Conservation (phyloP, 2,329 filamentous ascomycete genomes). For the Diaporthe citri region DNA sequence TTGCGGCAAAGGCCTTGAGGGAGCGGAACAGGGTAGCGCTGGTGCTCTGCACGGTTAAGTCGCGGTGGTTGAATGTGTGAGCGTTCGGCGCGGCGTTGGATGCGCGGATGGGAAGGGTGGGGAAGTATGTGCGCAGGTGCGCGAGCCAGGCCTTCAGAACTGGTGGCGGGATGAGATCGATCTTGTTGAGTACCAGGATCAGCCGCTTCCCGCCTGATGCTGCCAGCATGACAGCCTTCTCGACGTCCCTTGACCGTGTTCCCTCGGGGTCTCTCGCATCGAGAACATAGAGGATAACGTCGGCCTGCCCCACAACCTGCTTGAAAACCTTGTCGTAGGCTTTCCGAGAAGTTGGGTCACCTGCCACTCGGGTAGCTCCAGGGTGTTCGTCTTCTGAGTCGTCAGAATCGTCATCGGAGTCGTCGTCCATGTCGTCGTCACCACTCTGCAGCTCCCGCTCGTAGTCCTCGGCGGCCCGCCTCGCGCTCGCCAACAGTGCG, state of each 20-base stretch:
- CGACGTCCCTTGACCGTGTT: slow-evolving; percentile 89
- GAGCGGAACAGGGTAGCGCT: slow-evolving; percentile 88
- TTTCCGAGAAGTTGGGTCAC: slow-evolving; percentile 77
- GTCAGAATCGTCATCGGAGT: slow-evolving; percentile 51
- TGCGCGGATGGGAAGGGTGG: slow-evolving; percentile 88
- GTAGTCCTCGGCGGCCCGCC: slow-evolving; percentile 81
- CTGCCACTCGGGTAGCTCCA: slow-evolving; percentile 62
- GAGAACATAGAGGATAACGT: slow-evolving; percentile 92
- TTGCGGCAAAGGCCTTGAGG: slow-evolving; percentile 88
- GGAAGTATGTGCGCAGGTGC: slow-evolving; percentile 89
- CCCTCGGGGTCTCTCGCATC: slow-evolving; percentile 93
- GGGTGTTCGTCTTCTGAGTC: slow-evolving; percentile 68
- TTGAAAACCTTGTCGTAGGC: slow-evolving; percentile 98
- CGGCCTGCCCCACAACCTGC: slow-evolving; percentile 87
- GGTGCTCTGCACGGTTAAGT: slow-evolving; percentile 87
- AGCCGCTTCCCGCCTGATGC: slow-evolving; percentile 86
- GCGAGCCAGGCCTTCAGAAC: slow-evolving; percentile 88
- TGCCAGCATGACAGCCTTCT: slow-evolving; percentile 91
- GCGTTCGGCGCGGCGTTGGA: slow-evolving; percentile 86
- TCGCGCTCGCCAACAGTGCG: slow-evolving; percentile 87
- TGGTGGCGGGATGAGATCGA: slow-evolving; percentile 86
- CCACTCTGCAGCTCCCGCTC: slow-evolving; percentile 73
- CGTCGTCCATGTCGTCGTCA: slow-evolving; percentile 62
- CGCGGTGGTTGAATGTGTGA: slow-evolving; percentile 91
- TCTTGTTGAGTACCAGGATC: slow-evolving; percentile 95